Evolutionary conservation across 73 alveolate genomes (phyloP), one percentile per base, ranked within the genome.

Genomic region (Paramecium pentaurelia): DNA sequence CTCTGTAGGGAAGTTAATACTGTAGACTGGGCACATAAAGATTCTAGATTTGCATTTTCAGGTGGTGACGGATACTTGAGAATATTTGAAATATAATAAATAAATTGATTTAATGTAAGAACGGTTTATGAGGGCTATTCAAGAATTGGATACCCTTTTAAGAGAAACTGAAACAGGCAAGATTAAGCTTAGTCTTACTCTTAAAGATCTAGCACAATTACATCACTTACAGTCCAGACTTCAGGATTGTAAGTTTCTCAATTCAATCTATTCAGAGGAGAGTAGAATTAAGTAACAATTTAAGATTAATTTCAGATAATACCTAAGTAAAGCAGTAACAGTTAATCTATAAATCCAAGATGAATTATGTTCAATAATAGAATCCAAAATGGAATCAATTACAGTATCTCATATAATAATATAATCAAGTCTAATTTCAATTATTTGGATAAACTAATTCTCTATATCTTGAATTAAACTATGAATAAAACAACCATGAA

Each of bases 31-130:
- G 95, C 97, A 38, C 87, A 95, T 45, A 60, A 87, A 11, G 98
- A 97, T 25, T 96, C 93, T 37, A 95, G 93, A 95, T 95, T 97
- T 92, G 98, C 98, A 11, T 83, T 96, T 88, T 98, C 97, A 12
- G 98, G 99, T 49, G 98, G 98, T 42, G 99, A 97, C 59, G 99
- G 99, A 7, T 95, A 92, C 32, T 85, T 96, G 75, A 93, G 99
- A 71, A 96, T 97, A 58, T 93, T 97, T 93, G 95, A 93, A 58
- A 73, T 93, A 49, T 89, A 60, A 64, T 89, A 60, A 40, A 93
- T 60, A 64, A 89, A 86, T 60, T 87, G 93, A 87, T 36, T 87
- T 28, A 64, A 64, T 64, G 84, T 16, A 75, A n/a, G 88, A 75
- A 42, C 71, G 45, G 58, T 80, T 80, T 47, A 49, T 80, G 77